Percentiles rank a stretch among this genome's conserved stretches.
These are phyloP conservation scores for Colletotrichum plurivorum DNA, from an alignment of 2,329 filamentous ascomycete species.

Conservation along the genomic window DNA sequence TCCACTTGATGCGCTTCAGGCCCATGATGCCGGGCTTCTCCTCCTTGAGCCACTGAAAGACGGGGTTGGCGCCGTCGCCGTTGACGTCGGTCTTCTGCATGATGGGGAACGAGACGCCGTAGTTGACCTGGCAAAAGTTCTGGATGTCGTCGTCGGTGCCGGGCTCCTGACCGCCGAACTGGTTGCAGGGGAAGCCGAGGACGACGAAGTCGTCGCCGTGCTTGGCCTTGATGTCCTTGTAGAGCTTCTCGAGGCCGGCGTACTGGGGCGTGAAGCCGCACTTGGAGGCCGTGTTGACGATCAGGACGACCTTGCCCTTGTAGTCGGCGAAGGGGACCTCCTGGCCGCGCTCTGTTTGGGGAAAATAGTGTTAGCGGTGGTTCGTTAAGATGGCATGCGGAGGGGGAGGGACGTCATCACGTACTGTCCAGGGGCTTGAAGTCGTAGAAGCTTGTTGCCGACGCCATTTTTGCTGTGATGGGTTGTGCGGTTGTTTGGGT, in stretches of 20 bases:
- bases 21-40: slow-evolving; percentile 88
- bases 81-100: slow-evolving; percentile 96
- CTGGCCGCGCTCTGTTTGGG: slow-evolving; percentile 76
- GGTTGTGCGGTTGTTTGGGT: slow-evolving; percentile 17
- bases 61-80: slow-evolving; percentile 82
- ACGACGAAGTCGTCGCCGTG: slow-evolving; percentile 85
- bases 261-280: slow-evolving; percentile 99
- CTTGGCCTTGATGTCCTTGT: slow-evolving; percentile 80
- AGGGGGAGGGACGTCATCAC: slow-evolving; percentile 49
- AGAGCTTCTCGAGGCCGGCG: slow-evolving; percentile 89
- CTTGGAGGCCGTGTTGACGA: slow-evolving; percentile 98
- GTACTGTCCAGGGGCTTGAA: slow-evolving; percentile 87
- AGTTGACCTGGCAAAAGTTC: slow-evolving; percentile 91
- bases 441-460: slow-evolving; percentile 76
- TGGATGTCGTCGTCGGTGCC: slow-evolving; percentile 86
- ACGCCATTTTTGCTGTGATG: slow-evolving; percentile 51
- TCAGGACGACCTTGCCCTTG: slow-evolving; percentile 92
- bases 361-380: not conserved
- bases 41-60: slow-evolving; percentile 83
- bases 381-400: not conserved
- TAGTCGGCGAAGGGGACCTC: slow-evolving; percentile 79
- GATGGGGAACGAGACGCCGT: slow-evolving; percentile 92
- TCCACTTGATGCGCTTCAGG: slow-evolving; percentile 96
- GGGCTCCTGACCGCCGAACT: slow-evolving; percentile 93
- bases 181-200: slow-evolving; percentile 98